phyloP scores from a whole-genome alignment of 805 yeast species.

The Nakazawaea ernobii region DNA sequence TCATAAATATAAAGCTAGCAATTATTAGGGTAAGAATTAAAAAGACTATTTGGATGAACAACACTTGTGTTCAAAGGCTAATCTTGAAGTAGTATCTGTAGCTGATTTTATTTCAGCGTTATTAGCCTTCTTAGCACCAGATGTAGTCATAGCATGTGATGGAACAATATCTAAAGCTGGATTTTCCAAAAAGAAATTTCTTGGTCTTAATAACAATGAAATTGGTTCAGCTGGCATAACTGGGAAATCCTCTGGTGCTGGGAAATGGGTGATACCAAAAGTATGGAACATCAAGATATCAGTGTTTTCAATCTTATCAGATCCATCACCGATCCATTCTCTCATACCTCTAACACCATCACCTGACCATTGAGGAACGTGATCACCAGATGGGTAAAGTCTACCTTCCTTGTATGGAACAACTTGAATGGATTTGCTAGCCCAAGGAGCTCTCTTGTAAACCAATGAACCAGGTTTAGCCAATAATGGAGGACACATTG shows the following conservation, averaged over 20 bases:
- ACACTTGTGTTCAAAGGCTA: constrained; percentile 40
- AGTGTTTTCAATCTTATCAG: constrained; percentile 53
- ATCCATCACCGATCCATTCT: constrained; percentile 62
- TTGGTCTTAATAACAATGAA: constrained; percentile 67
- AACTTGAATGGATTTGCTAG: constrained; percentile 59
- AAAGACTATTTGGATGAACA: constrained; percentile 11
- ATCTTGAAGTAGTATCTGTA: constrained; percentile 43
- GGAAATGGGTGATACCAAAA: constrained; percentile 81
- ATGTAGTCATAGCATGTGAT: constrained; percentile 45
- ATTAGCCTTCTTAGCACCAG: constrained; percentile 33
- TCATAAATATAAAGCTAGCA: neutral
- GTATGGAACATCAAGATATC: constrained; percentile 77
- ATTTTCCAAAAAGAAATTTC: constrained; percentile 72
- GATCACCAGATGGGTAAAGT: constrained; percentile 76
- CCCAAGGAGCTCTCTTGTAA: constrained; percentile 81
- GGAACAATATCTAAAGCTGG: constrained; percentile 75
- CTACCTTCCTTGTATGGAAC: constrained; percentile 69
- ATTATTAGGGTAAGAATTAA: no score
- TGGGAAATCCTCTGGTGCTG: constrained; percentile 88
- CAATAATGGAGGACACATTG: constrained; percentile 66
- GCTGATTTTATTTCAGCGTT: constrained; percentile 34
- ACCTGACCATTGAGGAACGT: constrained; percentile 70
- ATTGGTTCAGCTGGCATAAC: constrained; percentile 85
- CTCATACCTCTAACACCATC: constrained; percentile 62
- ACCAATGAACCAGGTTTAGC: constrained; percentile 73